Conservation (phyloP, 768 basidiomycete genomes). For the Tylopilus rubrobrunneus region DNA sequence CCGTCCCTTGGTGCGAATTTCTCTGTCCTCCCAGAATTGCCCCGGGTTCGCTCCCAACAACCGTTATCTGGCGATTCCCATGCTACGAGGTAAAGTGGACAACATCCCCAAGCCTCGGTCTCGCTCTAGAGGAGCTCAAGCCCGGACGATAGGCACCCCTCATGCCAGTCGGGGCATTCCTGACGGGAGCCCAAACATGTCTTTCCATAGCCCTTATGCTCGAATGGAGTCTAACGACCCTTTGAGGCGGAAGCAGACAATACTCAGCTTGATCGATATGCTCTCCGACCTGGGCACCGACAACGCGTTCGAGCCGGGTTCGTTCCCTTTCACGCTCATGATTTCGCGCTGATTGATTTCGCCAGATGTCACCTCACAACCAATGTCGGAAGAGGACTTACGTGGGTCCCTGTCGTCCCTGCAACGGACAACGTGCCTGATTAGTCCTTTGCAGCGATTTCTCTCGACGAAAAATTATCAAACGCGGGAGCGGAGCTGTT, state of each 20-base stretch:
- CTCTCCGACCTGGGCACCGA: slow-evolving; percentile 43
- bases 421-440: slow-evolving; percentile 6
- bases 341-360: neutral
- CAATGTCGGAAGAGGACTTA: slow-evolving; percentile 42
- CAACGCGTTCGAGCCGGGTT: slow-evolving; percentile 32
- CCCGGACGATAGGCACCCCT: slow-evolving; percentile 20
- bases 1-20: slow-evolving; percentile 13
- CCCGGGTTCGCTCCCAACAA: slow-evolving; percentile 19
- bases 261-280: slow-evolving; percentile 45
- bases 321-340: slow-evolving; percentile 8
- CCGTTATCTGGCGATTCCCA: slow-evolving; percentile 23
- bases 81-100: slow-evolving; percentile 32
- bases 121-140: slow-evolving; percentile 26
- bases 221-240: slow-evolving; percentile 28
- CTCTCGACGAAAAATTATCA: slow-evolving; percentile 48
- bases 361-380: slow-evolving; percentile 30
- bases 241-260: slow-evolving; percentile 41
- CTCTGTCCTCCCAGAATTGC: slow-evolving; percentile 19
- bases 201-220: slow-evolving; percentile 26
- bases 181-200: slow-evolving; percentile 23
- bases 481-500: slow-evolving; percentile 49
- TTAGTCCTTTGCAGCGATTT: slow-evolving; percentile 30
- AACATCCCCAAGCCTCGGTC: slow-evolving; percentile 25
- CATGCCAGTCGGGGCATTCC: slow-evolving; percentile 25
- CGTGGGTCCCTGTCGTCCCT: slow-evolving; percentile 22